These are phyloP conservation scores for Clathrospora elynae DNA, from an alignment of 2,329 filamentous ascomycete genomes.

Conservation along the genomic window DNA sequence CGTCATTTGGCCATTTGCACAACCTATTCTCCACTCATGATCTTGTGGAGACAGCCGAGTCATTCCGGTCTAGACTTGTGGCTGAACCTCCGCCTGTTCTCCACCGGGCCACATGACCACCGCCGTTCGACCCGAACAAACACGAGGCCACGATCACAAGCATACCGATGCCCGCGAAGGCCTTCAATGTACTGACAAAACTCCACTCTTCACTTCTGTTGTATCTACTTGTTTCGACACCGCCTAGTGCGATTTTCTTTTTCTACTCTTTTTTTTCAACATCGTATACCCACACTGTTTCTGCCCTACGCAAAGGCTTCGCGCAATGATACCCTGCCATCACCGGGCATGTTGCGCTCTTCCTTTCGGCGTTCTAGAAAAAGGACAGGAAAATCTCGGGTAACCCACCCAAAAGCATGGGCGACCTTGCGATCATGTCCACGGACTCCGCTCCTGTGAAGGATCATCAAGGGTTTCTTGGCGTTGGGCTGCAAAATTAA, in stretches of 20 bases:
- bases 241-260: slow-evolving; percentile 14
- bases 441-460: slow-evolving; percentile 2
- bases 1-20: slow-evolving; percentile 23
- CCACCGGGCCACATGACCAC: slow-evolving; percentile 18
- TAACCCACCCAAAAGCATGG: too few species aligned
- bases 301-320: slow-evolving; percentile 12
- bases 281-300: slow-evolving; percentile 34
- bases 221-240: slow-evolving; percentile 21
- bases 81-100: slow-evolving; percentile 13
- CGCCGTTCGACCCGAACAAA: slow-evolving; percentile 20
- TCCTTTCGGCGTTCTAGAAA: slow-evolving; percentile 6
- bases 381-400: too few species aligned
- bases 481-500: slow-evolving; percentile 17
- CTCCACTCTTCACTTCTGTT: slow-evolving; percentile 29
- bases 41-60: slow-evolving; percentile 12
- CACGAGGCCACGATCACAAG: slow-evolving; percentile 12
- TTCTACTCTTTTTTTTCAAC: slow-evolving; percentile 2
- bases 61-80: slow-evolving; percentile 26
- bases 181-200: slow-evolving; percentile 3
- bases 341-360: slow-evolving; percentile 17
- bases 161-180: slow-evolving; percentile 3
- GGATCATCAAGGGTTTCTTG: slow-evolving; percentile 6
- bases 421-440: slow-evolving; percentile 3
- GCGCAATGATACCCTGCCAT: slow-evolving; percentile 9
- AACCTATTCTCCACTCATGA: slow-evolving; percentile 22